These are phyloP conservation scores for Blastobotrys arbuscula DNA, from an alignment of 1,139 yeast genomes.

Conservation along the genomic window DNA sequence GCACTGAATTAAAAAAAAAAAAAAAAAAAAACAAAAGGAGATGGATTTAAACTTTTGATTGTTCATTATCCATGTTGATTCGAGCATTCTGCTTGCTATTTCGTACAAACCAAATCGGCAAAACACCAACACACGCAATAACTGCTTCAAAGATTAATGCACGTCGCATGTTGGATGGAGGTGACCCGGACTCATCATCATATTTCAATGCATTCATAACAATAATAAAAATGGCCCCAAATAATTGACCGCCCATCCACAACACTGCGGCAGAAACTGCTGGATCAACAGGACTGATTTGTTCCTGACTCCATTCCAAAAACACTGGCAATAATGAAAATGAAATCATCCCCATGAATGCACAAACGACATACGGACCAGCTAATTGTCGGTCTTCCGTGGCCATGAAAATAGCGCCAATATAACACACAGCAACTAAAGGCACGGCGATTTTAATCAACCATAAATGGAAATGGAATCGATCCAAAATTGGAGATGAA, in stretches of 20 bases:
- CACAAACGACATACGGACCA: constrained; percentile 34
- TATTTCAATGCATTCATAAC: constrained; percentile 33
- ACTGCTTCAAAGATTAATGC: constrained; percentile 34
- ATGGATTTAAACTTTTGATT: not conserved
- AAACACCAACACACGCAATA: constrained; percentile 27
- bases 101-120: constrained; percentile 23
- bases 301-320: constrained; percentile 35
- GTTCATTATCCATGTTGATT: constrained; percentile 16
- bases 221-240: constrained; percentile 35
- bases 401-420: constrained; percentile 33
- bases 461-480: constrained; percentile 26
- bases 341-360: constrained; percentile 33
- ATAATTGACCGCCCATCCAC: constrained; percentile 35
- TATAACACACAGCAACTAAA: constrained; percentile 29
- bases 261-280: constrained; percentile 31
- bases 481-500: constrained; percentile 32
- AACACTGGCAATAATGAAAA: constrained; percentile 33
- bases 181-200: constrained; percentile 26
- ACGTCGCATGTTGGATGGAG: constrained; percentile 33
- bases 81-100: constrained; percentile 20
- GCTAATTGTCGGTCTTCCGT: constrained; percentile 25
- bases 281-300: constrained; percentile 33
- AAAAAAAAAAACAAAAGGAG: not conserved
- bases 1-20: too few species aligned
- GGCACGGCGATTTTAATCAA: constrained; percentile 30